A percentile compares a stretch with the other conserved stretches of the same genome.
Evolutionary conservation across 1,284 basidiomycete genomes (phyloP).

Genomic region (Cryptococcus hybrid): DNA sequence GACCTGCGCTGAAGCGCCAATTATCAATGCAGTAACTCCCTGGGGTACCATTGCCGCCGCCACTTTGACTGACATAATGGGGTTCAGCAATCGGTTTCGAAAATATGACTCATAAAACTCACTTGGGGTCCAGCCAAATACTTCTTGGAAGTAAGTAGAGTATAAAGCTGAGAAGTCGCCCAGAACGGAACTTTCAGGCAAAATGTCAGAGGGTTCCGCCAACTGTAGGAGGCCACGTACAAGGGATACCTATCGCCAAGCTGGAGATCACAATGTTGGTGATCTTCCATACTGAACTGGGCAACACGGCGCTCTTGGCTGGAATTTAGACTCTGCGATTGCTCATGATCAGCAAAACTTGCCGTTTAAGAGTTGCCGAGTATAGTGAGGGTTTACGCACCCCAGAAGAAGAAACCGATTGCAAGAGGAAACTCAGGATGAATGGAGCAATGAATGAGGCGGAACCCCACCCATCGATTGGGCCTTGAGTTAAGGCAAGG

Average conservation of each 20-base stretch:
- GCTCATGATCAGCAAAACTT: slow-evolving; percentile 4
- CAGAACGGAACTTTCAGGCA: slow-evolving; percentile 27
- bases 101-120: neutral
- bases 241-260: slow-evolving; percentile 21
- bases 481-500: slow-evolving; percentile 43
- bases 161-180: slow-evolving; percentile 37
- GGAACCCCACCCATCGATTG: slow-evolving; percentile 40
- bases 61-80: slow-evolving; percentile 20
- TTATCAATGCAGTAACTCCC: slow-evolving; percentile 31
- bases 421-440: slow-evolving; percentile 31
- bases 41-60: slow-evolving; percentile 41
- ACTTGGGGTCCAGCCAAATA: slow-evolving; percentile 16
- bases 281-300: slow-evolving; percentile 33
- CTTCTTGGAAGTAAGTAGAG: slow-evolving; percentile 18
- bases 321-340: slow-evolving; percentile 23
- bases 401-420: slow-evolving; percentile 43
- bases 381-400: slow-evolving; percentile 26
- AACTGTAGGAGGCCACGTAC: neutral
- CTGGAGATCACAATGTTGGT: slow-evolving; percentile 33
- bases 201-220: too few relatives aligned
- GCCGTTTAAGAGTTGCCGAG: slow-evolving; percentile 4
- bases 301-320: slow-evolving; percentile 29
- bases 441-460: slow-evolving; percentile 47
- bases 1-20: slow-evolving; percentile 28
- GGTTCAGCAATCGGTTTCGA: neutral